Evolutionary conservation across 2,329 filamentous ascomycete genomes (phyloP).

Genomic region (Epichloe festucae): DNA sequence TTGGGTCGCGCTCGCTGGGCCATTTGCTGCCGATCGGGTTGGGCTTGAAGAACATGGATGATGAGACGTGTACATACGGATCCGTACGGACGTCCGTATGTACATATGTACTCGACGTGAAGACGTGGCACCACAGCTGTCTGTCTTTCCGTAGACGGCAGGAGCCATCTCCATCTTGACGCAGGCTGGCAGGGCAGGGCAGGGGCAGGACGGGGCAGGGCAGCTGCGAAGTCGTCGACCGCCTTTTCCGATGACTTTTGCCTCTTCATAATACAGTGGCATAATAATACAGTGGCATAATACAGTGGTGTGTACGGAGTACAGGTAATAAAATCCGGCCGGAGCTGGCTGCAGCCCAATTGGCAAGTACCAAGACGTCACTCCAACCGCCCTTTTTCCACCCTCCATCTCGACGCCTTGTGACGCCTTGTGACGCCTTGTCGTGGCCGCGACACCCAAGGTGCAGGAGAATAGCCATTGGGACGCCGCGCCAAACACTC

Average conservation of each 20-base stretch:
- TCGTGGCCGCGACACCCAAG: neutral
- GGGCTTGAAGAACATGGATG: neutral
- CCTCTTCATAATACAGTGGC: too few relatives aligned
- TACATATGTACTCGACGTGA: neutral
- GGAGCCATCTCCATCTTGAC: neutral
- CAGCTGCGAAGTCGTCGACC: neutral
- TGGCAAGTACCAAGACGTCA: neutral
- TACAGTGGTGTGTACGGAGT: too few relatives aligned
- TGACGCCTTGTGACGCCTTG: neutral
- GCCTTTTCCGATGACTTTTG: neutral
- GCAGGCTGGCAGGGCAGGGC: neutral
- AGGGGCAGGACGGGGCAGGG: too few relatives aligned
- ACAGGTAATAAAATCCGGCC: too few relatives aligned
- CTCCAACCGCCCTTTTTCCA: neutral
- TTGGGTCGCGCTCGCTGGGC: too few relatives aligned
- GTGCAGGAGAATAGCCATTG: constrained; percentile 3
- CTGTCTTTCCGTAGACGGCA: neutral
- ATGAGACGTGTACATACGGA: neutral
- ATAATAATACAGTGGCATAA: too few relatives aligned
- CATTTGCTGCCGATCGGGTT: neutral
- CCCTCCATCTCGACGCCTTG: neutral
- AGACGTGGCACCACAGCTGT: constrained; percentile 5
- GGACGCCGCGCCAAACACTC: constrained; percentile 1
- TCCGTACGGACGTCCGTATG: too few relatives aligned
- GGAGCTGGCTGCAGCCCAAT: neutral